Percentiles rank a stretch among this genome's conserved stretches.
Evolutionary conservation across 2,329 filamentous ascomycete genomes (phyloP).

Genomic region (Ophiostoma australiae): DNA sequence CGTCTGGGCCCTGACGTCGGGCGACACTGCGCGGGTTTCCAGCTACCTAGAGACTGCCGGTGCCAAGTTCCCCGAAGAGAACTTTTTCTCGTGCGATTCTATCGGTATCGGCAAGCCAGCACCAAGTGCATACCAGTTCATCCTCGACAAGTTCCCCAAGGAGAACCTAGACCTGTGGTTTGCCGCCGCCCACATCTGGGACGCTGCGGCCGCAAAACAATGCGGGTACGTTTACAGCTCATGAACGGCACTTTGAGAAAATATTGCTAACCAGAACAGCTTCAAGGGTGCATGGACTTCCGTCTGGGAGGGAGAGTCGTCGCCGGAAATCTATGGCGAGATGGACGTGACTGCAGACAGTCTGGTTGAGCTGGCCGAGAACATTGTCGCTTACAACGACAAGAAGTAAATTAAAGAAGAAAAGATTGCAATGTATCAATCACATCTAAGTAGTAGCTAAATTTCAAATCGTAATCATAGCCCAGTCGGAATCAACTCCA

Average conservation of each 20-base stretch:
- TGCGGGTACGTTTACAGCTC: not conserved
- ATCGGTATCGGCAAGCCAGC: not conserved
- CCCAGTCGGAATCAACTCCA: no score
- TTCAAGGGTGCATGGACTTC: conserved; percentile 4
- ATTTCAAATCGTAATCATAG: not conserved
- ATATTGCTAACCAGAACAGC: not conserved
- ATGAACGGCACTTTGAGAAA: not conserved
- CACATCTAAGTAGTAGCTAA: not conserved
- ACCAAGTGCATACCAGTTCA: not conserved
- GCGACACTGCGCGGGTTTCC: not conserved
- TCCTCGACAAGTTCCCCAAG: not conserved
- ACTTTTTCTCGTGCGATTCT: not conserved
- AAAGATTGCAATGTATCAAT: not conserved
- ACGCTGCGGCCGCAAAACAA: not conserved
- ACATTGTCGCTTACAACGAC: not conserved
- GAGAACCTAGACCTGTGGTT: conserved; percentile 4
- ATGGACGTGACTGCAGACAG: not conserved
- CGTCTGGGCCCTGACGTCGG: not conserved
- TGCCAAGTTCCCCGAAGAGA: not conserved
- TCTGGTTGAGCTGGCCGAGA: not conserved
- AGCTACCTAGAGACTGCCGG: not conserved
- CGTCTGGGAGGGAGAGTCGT: conserved; percentile 1
- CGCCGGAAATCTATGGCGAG: not conserved
- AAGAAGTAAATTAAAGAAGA: not conserved
- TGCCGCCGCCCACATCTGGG: not conserved